phyloP scores from a whole-genome alignment of 495 filamentous ascomycete species.

The Talaromyces stipitatus region DNA sequence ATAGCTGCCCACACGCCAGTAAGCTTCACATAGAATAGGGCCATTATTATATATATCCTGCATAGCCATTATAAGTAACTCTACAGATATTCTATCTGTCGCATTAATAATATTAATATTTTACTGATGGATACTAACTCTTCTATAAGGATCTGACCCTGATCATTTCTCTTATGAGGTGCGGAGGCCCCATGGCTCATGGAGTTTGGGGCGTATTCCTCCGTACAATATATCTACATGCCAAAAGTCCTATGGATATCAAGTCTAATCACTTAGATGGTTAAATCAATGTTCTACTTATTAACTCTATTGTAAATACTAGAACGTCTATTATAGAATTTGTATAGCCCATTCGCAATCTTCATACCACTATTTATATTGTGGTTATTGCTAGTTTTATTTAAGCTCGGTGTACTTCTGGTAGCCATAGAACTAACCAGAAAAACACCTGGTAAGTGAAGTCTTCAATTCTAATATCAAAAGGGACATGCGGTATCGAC shows the following conservation, averaged over 20 bases:
- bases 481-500: too few relatives aligned
- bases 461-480: too few relatives aligned
- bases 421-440: too few relatives aligned
- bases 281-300: slow-evolving; percentile 39
- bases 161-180: slow-evolving; percentile 59
- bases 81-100: slow-evolving; percentile 46
- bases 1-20: slow-evolving; percentile 46
- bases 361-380: slow-evolving; percentile 37
- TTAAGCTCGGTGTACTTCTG: slow-evolving; percentile 32
- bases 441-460: too few relatives aligned
- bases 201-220: slow-evolving; percentile 52
- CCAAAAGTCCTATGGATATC: slow-evolving; percentile 37
- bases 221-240: slow-evolving; percentile 49
- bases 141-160: slow-evolving; percentile 39
- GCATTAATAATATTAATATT: slow-evolving; percentile 40
- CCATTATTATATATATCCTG: slow-evolving; percentile 42
- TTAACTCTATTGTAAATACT: slow-evolving; percentile 57
- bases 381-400: slow-evolving; percentile 52
- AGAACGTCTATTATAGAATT: slow-evolving; percentile 46
- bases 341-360: slow-evolving; percentile 35
- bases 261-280: slow-evolving; percentile 31
- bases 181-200: slow-evolving; percentile 57
- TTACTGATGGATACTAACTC: slow-evolving; percentile 44
- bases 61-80: slow-evolving; percentile 43
- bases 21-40: slow-evolving; percentile 40